Evolutionary conservation across 1,139 yeast genomes (phyloP).

Genomic region (Candida tunisiensis): DNA sequence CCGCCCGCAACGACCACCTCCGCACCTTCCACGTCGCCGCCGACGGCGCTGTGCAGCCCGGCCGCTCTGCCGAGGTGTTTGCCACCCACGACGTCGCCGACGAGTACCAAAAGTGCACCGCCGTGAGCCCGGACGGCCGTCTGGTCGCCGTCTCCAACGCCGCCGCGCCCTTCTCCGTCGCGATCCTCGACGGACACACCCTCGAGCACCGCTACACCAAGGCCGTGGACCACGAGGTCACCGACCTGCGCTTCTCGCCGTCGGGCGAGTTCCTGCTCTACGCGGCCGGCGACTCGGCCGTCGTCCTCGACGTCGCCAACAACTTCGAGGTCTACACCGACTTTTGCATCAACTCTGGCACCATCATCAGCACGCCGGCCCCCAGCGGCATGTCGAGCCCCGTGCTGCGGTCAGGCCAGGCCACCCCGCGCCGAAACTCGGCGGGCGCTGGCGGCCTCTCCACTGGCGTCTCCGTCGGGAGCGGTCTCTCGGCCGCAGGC

Average conservation of each 20-base stretch:
- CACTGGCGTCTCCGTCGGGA: too few relatives aligned
- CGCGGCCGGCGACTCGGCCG: conserved; percentile 7
- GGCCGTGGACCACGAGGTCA: conserved; percentile 4
- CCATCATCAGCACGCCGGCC: neutral
- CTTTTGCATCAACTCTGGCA: neutral
- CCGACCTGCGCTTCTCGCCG: conserved; percentile 10
- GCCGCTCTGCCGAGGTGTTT: neutral
- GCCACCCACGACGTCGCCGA: conserved; percentile 2
- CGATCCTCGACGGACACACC: neutral
- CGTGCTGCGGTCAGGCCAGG: neutral
- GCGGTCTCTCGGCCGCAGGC: too few relatives aligned
- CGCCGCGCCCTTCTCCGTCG: neutral
- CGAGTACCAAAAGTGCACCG: conserved; percentile 14
- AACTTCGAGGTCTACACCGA: too few relatives aligned
- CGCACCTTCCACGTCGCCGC: conserved; percentile 39
- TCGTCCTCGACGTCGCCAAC: conserved; percentile 7
- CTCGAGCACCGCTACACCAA: neutral
- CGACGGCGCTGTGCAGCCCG: conserved; percentile 18
- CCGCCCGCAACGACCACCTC: conserved; percentile 53
- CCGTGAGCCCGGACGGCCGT: conserved; percentile 5
- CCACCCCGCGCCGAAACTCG: too few relatives aligned
- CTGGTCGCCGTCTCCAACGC: conserved; percentile 8
- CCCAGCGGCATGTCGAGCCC: conserved; percentile 5
- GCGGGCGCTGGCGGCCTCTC: too few relatives aligned
- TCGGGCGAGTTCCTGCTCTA: conserved; percentile 10